Evolutionary conservation across 768 basidiomycete species (phyloP).

Genomic region (Floccularia luteovirens): DNA sequence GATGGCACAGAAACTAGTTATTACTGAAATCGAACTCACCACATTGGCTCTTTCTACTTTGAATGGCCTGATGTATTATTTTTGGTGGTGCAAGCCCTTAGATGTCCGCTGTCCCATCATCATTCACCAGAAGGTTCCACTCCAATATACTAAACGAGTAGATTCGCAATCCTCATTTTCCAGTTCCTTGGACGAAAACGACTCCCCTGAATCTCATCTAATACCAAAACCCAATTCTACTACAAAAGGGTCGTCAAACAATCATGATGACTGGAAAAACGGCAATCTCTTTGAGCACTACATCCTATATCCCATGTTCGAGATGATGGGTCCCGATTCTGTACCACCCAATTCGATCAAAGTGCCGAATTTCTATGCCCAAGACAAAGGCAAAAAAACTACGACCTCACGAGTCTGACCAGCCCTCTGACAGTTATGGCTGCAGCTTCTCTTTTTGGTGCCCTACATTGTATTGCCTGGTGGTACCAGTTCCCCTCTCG

Average conservation of each 20-base stretch:
- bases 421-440: too few relatives aligned
- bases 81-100: slow-evolving; percentile 16
- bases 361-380: not conserved
- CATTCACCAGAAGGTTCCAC: not conserved
- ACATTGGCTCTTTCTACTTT: slow-evolving; percentile 17
- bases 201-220: not conserved
- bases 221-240: not conserved
- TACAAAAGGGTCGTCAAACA: not conserved
- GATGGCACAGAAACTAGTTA: slow-evolving; percentile 8
- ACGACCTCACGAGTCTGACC: too few relatives aligned
- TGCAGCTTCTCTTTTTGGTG: not conserved
- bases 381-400: too few relatives aligned
- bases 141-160: not conserved
- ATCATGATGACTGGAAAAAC: not conserved
- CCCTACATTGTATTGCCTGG: not conserved
- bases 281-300: not conserved
- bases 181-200: not conserved
- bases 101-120: not conserved
- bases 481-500: not conserved
- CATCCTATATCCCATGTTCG: not conserved
- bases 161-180: not conserved
- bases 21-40: slow-evolving; percentile 18
- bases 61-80: slow-evolving; percentile 13
- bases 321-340: not conserved
- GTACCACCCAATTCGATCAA: not conserved